phyloP scores from a whole-genome alignment of 495 filamentous ascomycete genomes.

The Penicillium steckii region DNA sequence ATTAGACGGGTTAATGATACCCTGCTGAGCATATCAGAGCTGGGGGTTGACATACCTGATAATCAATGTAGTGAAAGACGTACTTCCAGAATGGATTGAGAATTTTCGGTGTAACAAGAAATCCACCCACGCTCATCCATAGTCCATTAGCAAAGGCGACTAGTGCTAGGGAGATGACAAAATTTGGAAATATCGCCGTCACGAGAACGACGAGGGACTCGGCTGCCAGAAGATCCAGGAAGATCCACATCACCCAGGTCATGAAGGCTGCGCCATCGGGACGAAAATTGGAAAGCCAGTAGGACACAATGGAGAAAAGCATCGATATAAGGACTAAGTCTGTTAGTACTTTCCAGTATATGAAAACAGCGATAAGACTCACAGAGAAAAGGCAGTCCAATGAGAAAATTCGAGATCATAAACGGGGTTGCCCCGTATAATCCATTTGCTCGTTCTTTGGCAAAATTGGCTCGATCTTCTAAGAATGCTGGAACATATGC shows the following conservation, averaged over 20 bases:
- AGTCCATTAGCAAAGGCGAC: constrained; percentile 81
- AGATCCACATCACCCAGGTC: constrained; percentile 82
- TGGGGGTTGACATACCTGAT: constrained; percentile 47
- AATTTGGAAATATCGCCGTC: constrained; percentile 68
- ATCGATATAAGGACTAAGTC: constrained; percentile 61
- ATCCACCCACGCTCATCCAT: constrained; percentile 83
- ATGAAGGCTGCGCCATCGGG: constrained; percentile 66
- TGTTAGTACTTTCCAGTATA: too few species aligned
- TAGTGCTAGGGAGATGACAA: constrained; percentile 72
- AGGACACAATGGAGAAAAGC: constrained; percentile 70
- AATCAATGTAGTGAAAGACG: constrained; percentile 82
- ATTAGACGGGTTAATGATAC: not conserved
- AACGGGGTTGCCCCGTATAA: constrained; percentile 73
- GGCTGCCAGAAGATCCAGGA: constrained; percentile 77
- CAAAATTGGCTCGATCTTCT: constrained; percentile 70
- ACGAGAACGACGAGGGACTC: constrained; percentile 78
- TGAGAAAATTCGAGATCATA: constrained; percentile 74
- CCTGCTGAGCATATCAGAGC: too few species aligned
- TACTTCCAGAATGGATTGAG: constrained; percentile 84
- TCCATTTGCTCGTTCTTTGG: constrained; percentile 80
- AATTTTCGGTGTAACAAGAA: constrained; percentile 67
- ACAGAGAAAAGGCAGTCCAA: constrained; percentile 74
- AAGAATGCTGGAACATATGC: constrained; percentile 82
- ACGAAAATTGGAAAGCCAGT: constrained; percentile 79
- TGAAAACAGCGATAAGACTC: constrained; percentile 6